Percentiles rank a stretch among this genome's conserved stretches.
Conservation (phyloP, 1,139 yeast genomes). For the Meyerozyma elateridarum region DNA sequence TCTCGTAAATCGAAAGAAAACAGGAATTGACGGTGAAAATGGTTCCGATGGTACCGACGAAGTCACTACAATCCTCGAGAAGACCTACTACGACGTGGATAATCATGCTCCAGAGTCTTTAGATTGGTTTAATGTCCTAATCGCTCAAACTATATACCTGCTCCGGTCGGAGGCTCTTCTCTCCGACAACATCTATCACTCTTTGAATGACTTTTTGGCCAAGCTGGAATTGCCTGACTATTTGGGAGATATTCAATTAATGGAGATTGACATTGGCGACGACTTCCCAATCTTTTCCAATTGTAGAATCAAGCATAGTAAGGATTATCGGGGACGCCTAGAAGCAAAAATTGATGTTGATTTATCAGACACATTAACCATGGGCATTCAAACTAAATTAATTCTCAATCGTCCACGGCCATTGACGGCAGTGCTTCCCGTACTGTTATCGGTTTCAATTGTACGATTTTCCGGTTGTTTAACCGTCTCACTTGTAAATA, state of each 20-base stretch:
- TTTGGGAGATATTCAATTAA: constrained; percentile 69
- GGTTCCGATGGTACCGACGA: constrained; percentile 24
- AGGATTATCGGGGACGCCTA: constrained; percentile 47
- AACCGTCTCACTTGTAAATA: constrained; percentile 67
- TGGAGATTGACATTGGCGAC: constrained; percentile 90
- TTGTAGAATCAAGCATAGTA: constrained; percentile 69
- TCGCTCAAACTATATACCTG: constrained; percentile 88
- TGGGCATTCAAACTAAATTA: constrained; percentile 83
- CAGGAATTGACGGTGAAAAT: constrained; percentile 14
- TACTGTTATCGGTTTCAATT: constrained; percentile 77
- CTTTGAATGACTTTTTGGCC: constrained; percentile 54
- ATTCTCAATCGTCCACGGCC: constrained; percentile 83
- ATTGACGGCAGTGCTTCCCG: constrained; percentile 79
- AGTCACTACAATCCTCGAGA: constrained; percentile 62
- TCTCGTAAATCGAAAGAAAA: constrained; percentile 31
- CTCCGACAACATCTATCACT: constrained; percentile 78
- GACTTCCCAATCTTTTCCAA: constrained; percentile 94
- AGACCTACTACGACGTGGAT: constrained; percentile 87
- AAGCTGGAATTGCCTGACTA: constrained; percentile 67
- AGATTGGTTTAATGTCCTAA: constrained; percentile 93
- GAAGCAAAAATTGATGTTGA: constrained; percentile 96
- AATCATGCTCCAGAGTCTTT: constrained; percentile 85
- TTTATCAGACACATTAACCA: constrained; percentile 79
- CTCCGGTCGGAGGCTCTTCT: constrained; percentile 80
- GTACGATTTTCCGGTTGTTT: constrained; percentile 92